These are phyloP conservation scores for Myriosclerotinia scirpicola DNA, from an alignment of 2,329 filamentous ascomycete genomes.

Conservation along the genomic window DNA sequence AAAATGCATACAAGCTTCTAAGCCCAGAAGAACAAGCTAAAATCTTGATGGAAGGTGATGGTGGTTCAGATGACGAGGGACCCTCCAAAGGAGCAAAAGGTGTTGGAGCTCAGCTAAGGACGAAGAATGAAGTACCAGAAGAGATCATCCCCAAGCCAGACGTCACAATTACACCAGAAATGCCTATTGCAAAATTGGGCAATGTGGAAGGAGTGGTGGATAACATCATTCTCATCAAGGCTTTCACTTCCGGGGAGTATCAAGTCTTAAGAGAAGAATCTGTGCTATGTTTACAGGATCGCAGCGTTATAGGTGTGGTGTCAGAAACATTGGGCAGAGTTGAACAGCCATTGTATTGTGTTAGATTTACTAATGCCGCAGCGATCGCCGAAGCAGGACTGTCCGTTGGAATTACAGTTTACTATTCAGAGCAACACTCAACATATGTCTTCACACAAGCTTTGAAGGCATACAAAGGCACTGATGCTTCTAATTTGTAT, in stretches of 20 bases:
- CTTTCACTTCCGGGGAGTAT: constrained; percentile 75
- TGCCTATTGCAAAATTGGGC: constrained; percentile 75
- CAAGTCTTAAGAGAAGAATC: constrained; percentile 83
- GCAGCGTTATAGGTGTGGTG: constrained; percentile 77
- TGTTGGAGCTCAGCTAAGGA: constrained; percentile 59
- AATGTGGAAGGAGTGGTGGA: constrained; percentile 75
- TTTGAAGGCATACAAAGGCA: constrained; percentile 77
- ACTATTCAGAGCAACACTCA: constrained; percentile 76
- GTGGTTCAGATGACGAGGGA: constrained; percentile 74
- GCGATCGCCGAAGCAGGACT: constrained; percentile 69
- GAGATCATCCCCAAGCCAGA: constrained; percentile 71
- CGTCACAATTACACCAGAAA: constrained; percentile 73
- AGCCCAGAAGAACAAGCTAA: constrained; percentile 80
- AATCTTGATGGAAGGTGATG: constrained; percentile 81
- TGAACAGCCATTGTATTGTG: constrained; percentile 80
- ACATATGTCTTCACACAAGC: constrained; percentile 84
- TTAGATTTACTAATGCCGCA: constrained; percentile 68
- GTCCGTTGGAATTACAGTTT: constrained; percentile 68
- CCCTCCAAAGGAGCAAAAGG: constrained; percentile 48
- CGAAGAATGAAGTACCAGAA: constrained; percentile 75
- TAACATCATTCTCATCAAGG: constrained; percentile 75
- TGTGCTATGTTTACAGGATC: constrained; percentile 74
- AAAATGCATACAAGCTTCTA: constrained; percentile 68
- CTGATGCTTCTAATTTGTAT: constrained; percentile 91
- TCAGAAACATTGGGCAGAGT: constrained; percentile 84